Conservation (phyloP, 2,329 filamentous ascomycete genomes). For the Hyphodiscus sp. region DNA sequence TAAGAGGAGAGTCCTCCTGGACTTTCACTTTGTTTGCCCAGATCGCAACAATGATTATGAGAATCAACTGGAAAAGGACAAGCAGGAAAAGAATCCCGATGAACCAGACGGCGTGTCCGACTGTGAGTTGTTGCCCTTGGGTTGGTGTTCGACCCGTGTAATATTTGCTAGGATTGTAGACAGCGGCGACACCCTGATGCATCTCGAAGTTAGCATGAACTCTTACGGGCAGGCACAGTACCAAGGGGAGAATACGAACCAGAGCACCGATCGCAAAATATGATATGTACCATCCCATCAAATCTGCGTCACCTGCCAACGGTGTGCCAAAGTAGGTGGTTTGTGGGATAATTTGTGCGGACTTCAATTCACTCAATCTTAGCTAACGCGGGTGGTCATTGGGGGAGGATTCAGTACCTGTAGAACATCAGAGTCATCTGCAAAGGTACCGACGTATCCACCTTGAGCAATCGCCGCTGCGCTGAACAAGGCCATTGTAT, state of each 20-base stretch:
- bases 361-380: constrained; percentile 14
- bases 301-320: constrained; percentile 24
- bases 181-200: constrained; percentile 9
- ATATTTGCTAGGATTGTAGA: constrained; percentile 12
- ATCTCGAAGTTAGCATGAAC: not conserved
- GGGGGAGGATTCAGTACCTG: no score
- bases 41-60: constrained; percentile 21
- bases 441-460: constrained; percentile 28
- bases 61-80: constrained; percentile 17
- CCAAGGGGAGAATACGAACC: no score
- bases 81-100: constrained; percentile 33
- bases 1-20: constrained; percentile 20
- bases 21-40: constrained; percentile 25
- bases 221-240: no score
- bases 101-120: constrained; percentile 40
- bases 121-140: constrained; percentile 22
- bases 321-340: constrained; percentile 34
- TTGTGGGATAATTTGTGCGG: constrained; percentile 37
- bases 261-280: not conserved
- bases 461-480: constrained; percentile 36
- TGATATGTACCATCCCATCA: constrained; percentile 34
- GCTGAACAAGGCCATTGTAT: constrained; percentile 31
- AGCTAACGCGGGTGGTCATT: no score
- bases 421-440: not conserved
- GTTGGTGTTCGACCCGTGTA: constrained; percentile 14